These are phyloP conservation scores for Gaeumannomyces tritici DNA, from an alignment of 2,329 filamentous ascomycete species.

Conservation along the genomic window DNA sequence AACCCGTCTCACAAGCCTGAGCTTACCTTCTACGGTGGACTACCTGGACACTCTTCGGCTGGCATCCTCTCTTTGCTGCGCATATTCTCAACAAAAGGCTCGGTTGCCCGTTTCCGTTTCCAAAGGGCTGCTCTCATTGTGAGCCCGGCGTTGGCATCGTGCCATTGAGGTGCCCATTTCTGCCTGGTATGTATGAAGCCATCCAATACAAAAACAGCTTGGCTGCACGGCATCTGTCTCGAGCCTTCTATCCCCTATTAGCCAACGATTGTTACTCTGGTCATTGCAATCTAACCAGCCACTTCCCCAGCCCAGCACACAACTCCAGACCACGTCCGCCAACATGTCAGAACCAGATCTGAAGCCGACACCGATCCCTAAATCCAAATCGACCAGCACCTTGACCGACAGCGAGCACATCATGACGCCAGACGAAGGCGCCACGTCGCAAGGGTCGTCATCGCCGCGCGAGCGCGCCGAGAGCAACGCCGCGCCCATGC, in stretches of 20 bases:
- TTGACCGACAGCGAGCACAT: conserved; percentile 32
- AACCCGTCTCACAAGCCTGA: background rate
- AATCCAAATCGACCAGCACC: conserved; percentile 26
- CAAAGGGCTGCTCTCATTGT: background rate
- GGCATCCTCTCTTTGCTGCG: too few relatives aligned
- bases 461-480: conserved; percentile 31
- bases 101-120: background rate
- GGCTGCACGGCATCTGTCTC: background rate
- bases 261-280: too few relatives aligned
- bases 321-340: background rate
- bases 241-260: background rate
- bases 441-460: conserved; percentile 27
- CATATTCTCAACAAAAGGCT: background rate
- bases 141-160: background rate
- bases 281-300: background rate
- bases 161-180: background rate
- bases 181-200: background rate
- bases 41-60: background rate
- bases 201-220: background rate
- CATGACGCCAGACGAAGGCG: conserved; percentile 31
- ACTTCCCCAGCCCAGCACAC: background rate
- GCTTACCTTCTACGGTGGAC: background rate
- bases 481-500: background rate
- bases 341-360: conserved; percentile 30
- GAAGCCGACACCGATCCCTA: conserved; percentile 19